Evolutionary conservation across 306 rosid species (phyloP).

Genomic region (Fragaria iinumae): DNA sequence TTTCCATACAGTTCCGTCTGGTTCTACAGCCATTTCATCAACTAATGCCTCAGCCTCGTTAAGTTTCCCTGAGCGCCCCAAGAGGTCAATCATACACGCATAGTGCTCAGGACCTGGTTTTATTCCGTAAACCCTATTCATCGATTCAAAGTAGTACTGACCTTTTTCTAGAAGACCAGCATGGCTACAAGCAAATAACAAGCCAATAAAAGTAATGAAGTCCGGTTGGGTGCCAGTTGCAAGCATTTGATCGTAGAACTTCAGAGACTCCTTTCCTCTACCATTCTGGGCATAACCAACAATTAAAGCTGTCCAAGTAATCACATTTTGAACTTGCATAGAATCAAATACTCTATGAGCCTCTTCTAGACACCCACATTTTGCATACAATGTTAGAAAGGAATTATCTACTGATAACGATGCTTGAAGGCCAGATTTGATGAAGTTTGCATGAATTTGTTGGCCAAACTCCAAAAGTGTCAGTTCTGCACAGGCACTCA

Average conservation of each 20-base stretch:
- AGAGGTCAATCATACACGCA: constrained; percentile 89
- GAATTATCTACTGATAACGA: constrained; percentile 70
- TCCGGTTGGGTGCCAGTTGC: constrained; percentile 69
- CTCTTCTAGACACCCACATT: constrained; percentile 86
- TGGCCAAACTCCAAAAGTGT: constrained; percentile 74
- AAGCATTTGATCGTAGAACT: constrained; percentile 72
- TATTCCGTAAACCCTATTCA: constrained; percentile 65
- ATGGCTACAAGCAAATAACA: constrained; percentile 93
- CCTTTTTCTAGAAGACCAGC: constrained; percentile 77
- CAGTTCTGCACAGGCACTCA: constrained; percentile 80
- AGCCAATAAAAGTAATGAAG: constrained; percentile 78
- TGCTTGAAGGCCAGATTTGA: constrained; percentile 56
- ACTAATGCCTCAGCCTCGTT: constrained; percentile 58
- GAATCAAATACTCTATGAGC: constrained; percentile 57
- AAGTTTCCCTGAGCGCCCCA: constrained; percentile 77
- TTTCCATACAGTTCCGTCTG: constrained; percentile 89
- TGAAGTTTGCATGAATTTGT: constrained; percentile 69
- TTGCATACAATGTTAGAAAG: constrained; percentile 80
- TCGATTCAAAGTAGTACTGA: constrained; percentile 52
- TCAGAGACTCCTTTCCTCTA: constrained; percentile 69
- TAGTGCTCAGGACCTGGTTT: constrained; percentile 78
- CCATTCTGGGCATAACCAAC: constrained; percentile 93
- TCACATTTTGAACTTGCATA: constrained; percentile 58
- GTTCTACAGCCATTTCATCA: constrained; percentile 63
- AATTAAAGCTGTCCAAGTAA: constrained; percentile 89